Base-by-base conservation (phyloP, 257 asterid species). In the Gynochthodes officinalis region DNA sequence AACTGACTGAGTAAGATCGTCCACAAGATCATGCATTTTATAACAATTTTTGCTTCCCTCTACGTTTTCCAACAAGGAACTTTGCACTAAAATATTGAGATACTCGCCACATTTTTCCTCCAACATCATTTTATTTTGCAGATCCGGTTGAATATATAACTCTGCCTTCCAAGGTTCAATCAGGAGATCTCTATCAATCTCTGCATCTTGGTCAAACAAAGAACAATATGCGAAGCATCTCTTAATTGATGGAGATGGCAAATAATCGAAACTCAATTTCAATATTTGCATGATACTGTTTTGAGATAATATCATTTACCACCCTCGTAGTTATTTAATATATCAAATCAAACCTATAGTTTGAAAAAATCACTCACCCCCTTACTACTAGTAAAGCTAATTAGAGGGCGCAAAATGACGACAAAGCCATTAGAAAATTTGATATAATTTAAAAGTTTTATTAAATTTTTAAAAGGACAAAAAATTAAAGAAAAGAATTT, bases 1-100 rank as follows among this genome's bases (percentile, higher is more conserved):
- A 64, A 84, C 18, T 0, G 50, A 64, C 14, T 58, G 50, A 2
- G 84, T 79, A 48, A 81, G 74, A 62, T 70, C 83, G 59, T 79
- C 85, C 46, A 80, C 89, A 54, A 79, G 79, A 57, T 82, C 78
- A 68, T 71, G 75, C 86, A 82, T 79, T 60, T 73, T 76, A 46
- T 8, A 59, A 27, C 1, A 14, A 12, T 25, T 0, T 15, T 12
- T 12, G 1, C 33, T 5, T 14, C 16, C 40, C 6, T 71, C 8
- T 0, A 4, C 16, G 43, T 58, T 37, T 33, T 71, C 75, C 13
- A 83, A 30, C 23, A 83, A 71, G 7, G 82, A 79, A 68, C 73
- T 77, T 19, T 75, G 73, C 52, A 78, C 6, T 11, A 85, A 76
- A 70, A 49, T 66, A 15, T 59, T 64, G 7, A 77, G 64, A 50